phyloP scores from a whole-genome alignment of 352 stramenopile species.

The Pythium rishiriense region DNA sequence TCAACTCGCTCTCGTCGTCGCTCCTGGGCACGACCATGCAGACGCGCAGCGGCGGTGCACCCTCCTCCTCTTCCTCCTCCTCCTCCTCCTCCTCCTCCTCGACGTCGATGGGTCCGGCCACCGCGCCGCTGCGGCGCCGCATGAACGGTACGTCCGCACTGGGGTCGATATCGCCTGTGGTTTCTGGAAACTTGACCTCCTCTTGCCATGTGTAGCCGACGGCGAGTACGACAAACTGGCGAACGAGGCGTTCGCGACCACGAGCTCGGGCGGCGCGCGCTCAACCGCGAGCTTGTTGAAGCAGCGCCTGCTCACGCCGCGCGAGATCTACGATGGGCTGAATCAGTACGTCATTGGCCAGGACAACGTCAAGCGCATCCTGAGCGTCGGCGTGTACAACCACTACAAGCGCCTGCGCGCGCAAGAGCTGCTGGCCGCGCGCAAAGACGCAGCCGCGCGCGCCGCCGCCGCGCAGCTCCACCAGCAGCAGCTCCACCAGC shows the following conservation, averaged over 20 bases:
- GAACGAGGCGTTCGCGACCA: conserved; percentile 45
- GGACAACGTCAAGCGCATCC: conserved; percentile 95
- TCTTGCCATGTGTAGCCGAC: conserved; percentile 34
- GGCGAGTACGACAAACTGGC: conserved; percentile 76
- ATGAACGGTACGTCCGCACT: conserved; percentile 45
- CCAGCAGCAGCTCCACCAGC: conserved; percentile 32
- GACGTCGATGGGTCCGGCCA: background rate
- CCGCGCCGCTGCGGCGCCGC: conserved; percentile 29
- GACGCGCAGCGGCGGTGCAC: conserved; percentile 40
- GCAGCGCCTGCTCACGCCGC: conserved; percentile 83
- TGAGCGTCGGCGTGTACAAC: conserved; percentile 97
- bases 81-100: conserved; percentile 2
- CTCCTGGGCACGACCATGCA: conserved; percentile 47
- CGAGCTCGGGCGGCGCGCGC: conserved; percentile 12
- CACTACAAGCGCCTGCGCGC: conserved; percentile 96
- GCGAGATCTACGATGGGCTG: conserved; percentile 93
- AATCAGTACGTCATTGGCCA: conserved; percentile 98
- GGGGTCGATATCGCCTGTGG: background rate
- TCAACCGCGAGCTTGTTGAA: conserved; percentile 18
- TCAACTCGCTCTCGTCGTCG: conserved; percentile 71
- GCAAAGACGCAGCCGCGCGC: conserved; percentile 39
- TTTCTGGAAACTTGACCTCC: too few species aligned
- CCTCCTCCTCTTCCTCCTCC: conserved; percentile 14
- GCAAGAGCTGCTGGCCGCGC: conserved; percentile 55
- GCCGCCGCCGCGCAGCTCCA: conserved; percentile 14